These are phyloP conservation scores for Hylodesmum podocarpum DNA, from an alignment of 306 rosid genomes.

Conservation along the genomic window DNA sequence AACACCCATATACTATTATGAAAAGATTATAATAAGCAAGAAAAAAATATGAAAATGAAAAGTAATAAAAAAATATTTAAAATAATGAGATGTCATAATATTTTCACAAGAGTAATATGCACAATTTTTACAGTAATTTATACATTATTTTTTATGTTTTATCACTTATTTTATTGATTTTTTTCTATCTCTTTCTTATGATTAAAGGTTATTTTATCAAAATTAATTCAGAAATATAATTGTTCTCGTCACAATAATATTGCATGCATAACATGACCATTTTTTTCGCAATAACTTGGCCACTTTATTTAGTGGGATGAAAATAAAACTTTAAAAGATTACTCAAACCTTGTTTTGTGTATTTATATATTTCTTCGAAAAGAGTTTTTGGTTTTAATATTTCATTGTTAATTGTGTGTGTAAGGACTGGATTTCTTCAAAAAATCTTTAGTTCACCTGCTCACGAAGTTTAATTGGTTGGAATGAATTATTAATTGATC, in stretches of 20 bases:
- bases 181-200: not conserved
- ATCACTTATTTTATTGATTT: not conserved
- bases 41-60: no score
- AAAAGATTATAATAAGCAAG: no score
- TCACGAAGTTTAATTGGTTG: not conserved
- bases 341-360: not conserved
- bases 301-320: not conserved
- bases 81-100: no score
- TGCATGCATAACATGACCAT: not conserved
- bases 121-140: not conserved
- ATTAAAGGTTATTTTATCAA: not conserved
- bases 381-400: not conserved
- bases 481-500: not conserved
- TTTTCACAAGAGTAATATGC: not conserved
- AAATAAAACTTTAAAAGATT: not conserved
- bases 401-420: not conserved
- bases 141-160: not conserved
- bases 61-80: no score
- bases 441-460: not conserved
- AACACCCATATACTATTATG: no score
- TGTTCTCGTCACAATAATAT: not conserved
- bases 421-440: not conserved
- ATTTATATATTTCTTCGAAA: not conserved
- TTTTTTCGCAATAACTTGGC: not conserved
- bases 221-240: not conserved